Evolutionary conservation across 129 eudicot species (phyloP).

Genomic region (Sambucus nigra): DNA sequence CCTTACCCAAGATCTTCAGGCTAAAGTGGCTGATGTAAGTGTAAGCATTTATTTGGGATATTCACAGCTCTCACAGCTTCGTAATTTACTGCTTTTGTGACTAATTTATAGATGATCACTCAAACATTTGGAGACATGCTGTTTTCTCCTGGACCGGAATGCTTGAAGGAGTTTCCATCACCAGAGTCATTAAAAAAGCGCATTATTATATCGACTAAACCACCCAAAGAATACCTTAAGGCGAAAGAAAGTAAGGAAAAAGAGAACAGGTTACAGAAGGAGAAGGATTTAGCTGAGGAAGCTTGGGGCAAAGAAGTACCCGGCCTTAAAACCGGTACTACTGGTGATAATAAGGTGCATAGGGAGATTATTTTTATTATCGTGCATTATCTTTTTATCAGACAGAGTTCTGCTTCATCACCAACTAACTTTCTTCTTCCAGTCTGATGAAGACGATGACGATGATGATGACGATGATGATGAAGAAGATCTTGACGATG

Average conservation of each 20-base stretch:
- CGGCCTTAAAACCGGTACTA: constrained; percentile 19
- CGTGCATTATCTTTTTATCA: background rate
- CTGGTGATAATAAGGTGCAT: constrained; percentile 39
- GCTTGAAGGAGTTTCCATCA: constrained; percentile 67
- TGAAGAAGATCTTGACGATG: constrained; percentile 45
- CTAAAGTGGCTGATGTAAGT: constrained; percentile 76
- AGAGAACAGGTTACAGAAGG: constrained; percentile 25
- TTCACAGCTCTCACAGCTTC: constrained; percentile 7
- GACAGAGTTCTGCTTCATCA: constrained; percentile 3
- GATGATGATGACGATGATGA: constrained; percentile 28
- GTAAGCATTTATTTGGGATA: background rate
- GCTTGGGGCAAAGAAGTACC: constrained; percentile 68
- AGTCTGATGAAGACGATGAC: constrained; percentile 40
- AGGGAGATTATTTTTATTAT: background rate
- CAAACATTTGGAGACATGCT: constrained; percentile 73
- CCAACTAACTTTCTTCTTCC: constrained; percentile 11
- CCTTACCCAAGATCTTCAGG: constrained; percentile 79
- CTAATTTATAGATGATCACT: constrained; percentile 56
- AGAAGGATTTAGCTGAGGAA: constrained; percentile 34
- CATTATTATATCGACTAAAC: constrained; percentile 81
- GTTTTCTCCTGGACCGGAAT: constrained; percentile 54
- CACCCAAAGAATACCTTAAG: constrained; percentile 76
- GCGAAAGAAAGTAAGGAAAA: constrained; percentile 27
- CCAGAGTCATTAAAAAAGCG: constrained; percentile 50
- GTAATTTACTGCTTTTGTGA: background rate